These are phyloP conservation scores for Pythium insidiosum DNA, from an alignment of 352 stramenopile species.

Conservation along the genomic window DNA sequence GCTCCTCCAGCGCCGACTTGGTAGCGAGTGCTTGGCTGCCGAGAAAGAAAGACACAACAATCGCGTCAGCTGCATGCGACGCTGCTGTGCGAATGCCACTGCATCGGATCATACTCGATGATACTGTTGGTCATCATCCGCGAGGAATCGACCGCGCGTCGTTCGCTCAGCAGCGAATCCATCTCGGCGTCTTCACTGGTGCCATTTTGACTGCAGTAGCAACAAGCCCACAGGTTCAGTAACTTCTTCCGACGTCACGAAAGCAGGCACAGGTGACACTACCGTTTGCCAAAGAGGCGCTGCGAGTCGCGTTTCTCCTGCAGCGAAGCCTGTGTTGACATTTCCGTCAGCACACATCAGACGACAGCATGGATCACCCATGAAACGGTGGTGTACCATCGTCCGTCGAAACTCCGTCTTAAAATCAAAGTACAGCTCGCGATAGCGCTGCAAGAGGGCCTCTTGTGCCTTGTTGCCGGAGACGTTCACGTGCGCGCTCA, in stretches of 20 bases:
- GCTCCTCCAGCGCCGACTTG: conserved; percentile 84
- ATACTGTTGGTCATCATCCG: conserved; percentile 76
- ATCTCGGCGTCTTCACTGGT: conserved; percentile 59
- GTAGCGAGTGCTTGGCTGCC: conserved; percentile 71
- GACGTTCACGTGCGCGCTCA: conserved; percentile 63
- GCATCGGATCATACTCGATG: conserved; percentile 48
- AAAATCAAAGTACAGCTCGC: conserved; percentile 95
- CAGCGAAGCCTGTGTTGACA: conserved; percentile 62
- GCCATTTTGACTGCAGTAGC: conserved; percentile 27
- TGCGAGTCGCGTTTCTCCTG: conserved; percentile 81
- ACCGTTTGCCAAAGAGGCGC: conserved; percentile 79
- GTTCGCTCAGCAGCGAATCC: conserved; percentile 75
- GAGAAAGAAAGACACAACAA: conserved; percentile 23
- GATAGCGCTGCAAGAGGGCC: conserved; percentile 91
- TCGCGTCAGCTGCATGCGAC: conserved; percentile 4
- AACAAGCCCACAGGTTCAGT: background rate
- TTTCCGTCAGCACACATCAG: too few relatives aligned
- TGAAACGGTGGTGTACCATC: too few relatives aligned
- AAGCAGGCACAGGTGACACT: background rate
- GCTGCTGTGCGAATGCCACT: background rate
- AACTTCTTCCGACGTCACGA: background rate
- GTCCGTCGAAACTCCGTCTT: conserved; percentile 91
- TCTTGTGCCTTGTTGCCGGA: conserved; percentile 77
- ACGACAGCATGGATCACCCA: too few relatives aligned
- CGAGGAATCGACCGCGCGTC: conserved; percentile 70